Evolutionary conservation across 768 basidiomycete species (phyloP).

Genomic region (Tricholoma bakamatsutake): DNA sequence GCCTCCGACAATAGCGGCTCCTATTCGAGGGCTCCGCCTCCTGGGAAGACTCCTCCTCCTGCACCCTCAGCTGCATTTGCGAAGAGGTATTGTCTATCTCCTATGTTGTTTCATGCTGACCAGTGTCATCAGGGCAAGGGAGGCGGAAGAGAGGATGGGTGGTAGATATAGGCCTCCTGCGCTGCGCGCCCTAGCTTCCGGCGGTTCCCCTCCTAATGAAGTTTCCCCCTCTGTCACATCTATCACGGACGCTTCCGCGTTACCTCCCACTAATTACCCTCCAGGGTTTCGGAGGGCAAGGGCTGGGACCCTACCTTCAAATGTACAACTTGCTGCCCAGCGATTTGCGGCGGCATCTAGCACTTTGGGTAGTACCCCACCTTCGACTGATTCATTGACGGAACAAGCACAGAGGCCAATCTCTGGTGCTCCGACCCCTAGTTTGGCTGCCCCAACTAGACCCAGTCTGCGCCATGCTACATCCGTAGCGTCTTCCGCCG

Average conservation of each 20-base stretch:
- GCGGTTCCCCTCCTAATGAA: constrained; percentile 71
- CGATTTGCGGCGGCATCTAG: constrained; percentile 67
- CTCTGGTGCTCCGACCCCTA: constrained; percentile 35
- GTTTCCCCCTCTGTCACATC: constrained; percentile 50
- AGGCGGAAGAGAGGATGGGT: constrained; percentile 67
- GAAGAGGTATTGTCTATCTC: constrained; percentile 55
- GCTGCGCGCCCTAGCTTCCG: constrained; percentile 63
- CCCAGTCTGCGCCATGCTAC: constrained; percentile 75
- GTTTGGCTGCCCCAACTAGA: constrained; percentile 38
- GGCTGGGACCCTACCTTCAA: constrained; percentile 97
- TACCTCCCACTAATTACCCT: constrained; percentile 74
- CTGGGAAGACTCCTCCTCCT: constrained; percentile 87
- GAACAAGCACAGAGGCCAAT: constrained; percentile 49
- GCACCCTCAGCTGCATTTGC: constrained; percentile 87
- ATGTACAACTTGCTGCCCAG: constrained; percentile 83
- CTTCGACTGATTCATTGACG: constrained; percentile 35
- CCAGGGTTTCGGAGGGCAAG: constrained; percentile 89
- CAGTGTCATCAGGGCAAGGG: constrained; percentile 58
- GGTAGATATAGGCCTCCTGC: constrained; percentile 78
- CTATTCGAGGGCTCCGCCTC: constrained; percentile 71
- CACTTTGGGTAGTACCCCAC: constrained; percentile 43
- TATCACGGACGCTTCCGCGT: constrained; percentile 47
- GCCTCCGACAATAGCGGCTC: constrained; percentile 75
- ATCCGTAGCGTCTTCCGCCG: constrained; percentile 53
- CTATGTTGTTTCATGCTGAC: constrained; percentile 12